These are phyloP conservation scores for Colletotrichum lentis DNA, from an alignment of 2,329 filamentous ascomycete species.

Conservation along the genomic window DNA sequence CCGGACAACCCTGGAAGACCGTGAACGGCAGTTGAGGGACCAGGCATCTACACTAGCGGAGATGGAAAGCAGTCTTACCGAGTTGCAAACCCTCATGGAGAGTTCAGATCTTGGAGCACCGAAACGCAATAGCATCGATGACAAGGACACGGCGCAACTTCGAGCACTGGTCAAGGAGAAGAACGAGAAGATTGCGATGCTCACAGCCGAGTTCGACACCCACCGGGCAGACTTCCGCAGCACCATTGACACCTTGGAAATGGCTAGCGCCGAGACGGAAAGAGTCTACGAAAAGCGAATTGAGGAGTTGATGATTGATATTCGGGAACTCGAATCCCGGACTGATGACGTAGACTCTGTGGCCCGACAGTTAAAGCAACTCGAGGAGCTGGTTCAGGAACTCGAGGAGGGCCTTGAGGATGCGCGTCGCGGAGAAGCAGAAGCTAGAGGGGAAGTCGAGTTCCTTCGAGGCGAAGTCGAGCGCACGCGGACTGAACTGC, in stretches of 20 bases:
- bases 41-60: slow-evolving; percentile 84
- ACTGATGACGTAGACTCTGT: slow-evolving; percentile 92
- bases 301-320: slow-evolving; percentile 82
- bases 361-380: slow-evolving; percentile 88
- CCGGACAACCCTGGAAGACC: slow-evolving; percentile 78
- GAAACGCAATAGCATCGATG: slow-evolving; percentile 63
- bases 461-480: slow-evolving; percentile 95
- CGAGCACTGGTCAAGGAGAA: slow-evolving; percentile 88
- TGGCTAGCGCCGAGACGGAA: slow-evolving; percentile 95
- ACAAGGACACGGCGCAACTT: slow-evolving; percentile 78
- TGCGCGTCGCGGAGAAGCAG: slow-evolving; percentile 89
- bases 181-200: slow-evolving; percentile 93
- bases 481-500: slow-evolving; percentile 84
- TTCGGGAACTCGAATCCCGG: slow-evolving; percentile 81
- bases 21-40: slow-evolving; percentile 87
- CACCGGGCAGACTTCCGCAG: slow-evolving; percentile 95
- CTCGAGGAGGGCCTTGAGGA: slow-evolving; percentile 97
- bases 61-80: slow-evolving; percentile 88
- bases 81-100: slow-evolving; percentile 75
- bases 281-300: slow-evolving; percentile 95
- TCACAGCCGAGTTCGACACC: slow-evolving; percentile 93
- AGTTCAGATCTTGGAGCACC: slow-evolving; percentile 55
- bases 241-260: slow-evolving; percentile 94
- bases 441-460: slow-evolving; percentile 94
- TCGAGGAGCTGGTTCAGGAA: slow-evolving; percentile 96